Conservation (phyloP, 192 early-diverging fungal species). For the Umbelopsis vinacea region DNA sequence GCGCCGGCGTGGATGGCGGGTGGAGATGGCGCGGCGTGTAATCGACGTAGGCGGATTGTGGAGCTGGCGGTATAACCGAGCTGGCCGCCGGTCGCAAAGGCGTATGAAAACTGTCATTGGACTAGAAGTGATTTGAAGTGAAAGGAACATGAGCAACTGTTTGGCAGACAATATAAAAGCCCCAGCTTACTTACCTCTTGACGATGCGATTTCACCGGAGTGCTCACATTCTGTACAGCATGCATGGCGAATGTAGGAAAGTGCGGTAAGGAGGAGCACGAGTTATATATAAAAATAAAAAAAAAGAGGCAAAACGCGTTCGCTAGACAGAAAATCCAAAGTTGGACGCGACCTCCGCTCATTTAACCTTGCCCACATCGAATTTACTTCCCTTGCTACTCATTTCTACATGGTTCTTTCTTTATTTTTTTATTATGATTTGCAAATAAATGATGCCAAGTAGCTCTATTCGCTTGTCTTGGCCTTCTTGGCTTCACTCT, state of each 20-base stretch:
- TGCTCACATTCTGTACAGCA: not conserved
- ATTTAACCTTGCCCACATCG: too few relatives aligned
- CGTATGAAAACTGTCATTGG: constrained; percentile 15
- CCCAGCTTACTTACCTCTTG: not conserved
- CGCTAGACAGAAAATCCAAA: too few relatives aligned
- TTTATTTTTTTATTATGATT: not conserved
- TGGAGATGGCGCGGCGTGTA: constrained; percentile 33
- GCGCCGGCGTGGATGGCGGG: not conserved
- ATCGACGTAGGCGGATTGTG: constrained; percentile 35
- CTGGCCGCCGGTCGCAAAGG: not conserved
- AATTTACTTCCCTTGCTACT: too few relatives aligned
- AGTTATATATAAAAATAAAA: too few relatives aligned
- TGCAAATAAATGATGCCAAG: too few relatives aligned
- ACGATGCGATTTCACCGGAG: not conserved
- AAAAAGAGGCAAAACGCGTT: too few relatives aligned
- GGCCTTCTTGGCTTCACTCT: constrained; percentile 9
- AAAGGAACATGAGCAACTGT: too few relatives aligned
- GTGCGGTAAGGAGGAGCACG: too few relatives aligned
- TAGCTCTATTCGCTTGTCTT: too few relatives aligned
- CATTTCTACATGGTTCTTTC: too few relatives aligned
- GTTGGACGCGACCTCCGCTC: too few relatives aligned
- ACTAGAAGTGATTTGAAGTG: not conserved
- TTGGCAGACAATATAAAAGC: not conserved
- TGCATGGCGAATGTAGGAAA: not conserved
- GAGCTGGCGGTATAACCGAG: not conserved